Conservation (phyloP, 192 early-diverging fungal species). For the Backusella luteola region DNA sequence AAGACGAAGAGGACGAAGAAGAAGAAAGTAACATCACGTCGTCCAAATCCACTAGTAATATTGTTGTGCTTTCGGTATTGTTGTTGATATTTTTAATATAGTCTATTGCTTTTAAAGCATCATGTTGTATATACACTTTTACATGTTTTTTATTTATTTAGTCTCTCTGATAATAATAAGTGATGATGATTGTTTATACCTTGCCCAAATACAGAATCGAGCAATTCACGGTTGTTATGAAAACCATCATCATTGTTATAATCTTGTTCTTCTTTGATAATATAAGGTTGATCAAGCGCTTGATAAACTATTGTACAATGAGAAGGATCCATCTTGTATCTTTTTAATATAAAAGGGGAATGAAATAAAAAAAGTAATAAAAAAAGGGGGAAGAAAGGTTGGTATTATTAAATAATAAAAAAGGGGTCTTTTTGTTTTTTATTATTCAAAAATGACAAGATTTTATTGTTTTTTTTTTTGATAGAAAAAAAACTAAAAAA, state of each 20-base stretch:
- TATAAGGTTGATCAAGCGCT: background rate
- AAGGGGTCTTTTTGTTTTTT: background rate
- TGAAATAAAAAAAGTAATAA: background rate
- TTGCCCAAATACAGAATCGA: slow-evolving; percentile 17
- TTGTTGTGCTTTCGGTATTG: background rate
- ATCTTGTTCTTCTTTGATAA: slow-evolving; percentile 7
- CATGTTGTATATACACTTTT: slow-evolving; percentile 12
- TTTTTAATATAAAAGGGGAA: background rate
- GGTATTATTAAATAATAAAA: background rate
- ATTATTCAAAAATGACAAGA: background rate
- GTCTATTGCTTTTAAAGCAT: slow-evolving; percentile 17
- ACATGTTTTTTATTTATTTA: background rate
- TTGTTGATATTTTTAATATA: slow-evolving; percentile 3
- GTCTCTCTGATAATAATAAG: background rate
- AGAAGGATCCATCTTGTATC: slow-evolving; percentile 15
- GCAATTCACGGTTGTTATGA: background rate
- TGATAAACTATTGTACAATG: slow-evolving; percentile 13
- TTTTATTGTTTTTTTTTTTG: background rate
- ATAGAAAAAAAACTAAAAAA: slow-evolving; percentile 1
- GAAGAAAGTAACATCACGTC: background rate
- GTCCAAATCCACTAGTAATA: slow-evolving; percentile 19
- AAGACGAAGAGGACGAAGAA: background rate
- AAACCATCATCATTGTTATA: background rate
- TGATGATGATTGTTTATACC: slow-evolving; percentile 3
- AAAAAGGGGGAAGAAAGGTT: background rate